Percentiles rank a stretch among this genome's conserved stretches.
Conservation (phyloP, 2,329 filamentous ascomycete genomes). For the Xylaria sp. region DNA sequence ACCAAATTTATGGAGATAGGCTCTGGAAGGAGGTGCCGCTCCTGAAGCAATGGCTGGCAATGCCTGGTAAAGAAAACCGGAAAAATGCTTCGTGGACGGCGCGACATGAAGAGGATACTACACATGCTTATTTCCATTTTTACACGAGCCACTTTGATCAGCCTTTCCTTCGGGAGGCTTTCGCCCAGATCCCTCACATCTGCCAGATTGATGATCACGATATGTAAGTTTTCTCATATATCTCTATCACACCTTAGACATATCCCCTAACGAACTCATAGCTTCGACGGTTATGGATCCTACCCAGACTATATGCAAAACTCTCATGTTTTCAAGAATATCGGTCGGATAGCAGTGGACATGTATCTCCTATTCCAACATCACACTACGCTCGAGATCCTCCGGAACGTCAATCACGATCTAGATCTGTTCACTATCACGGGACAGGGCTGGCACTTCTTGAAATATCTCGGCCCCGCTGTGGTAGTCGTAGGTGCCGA, state of each 20-base stretch:
- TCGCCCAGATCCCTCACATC: conserved; percentile 95
- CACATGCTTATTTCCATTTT: conserved; percentile 97
- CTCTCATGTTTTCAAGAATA: conserved; percentile 97
- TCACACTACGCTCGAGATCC: conserved; percentile 91
- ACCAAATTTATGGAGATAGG: conserved; percentile 94
- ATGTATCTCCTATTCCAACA: conserved; percentile 99
- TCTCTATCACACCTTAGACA: neutral
- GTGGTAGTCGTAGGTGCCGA: conserved; percentile 90
- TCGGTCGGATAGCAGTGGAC: conserved; percentile 91
- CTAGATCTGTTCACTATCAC: conserved; percentile 95
- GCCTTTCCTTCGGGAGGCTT: conserved; percentile 90
- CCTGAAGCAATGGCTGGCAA: conserved; percentile 92
- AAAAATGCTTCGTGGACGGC: conserved; percentile 93
- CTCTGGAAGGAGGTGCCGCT: conserved; percentile 96
- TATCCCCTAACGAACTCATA: conserved; percentile 45
- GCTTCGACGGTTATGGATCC: conserved; percentile 95
- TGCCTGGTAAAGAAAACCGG: conserved; percentile 89
- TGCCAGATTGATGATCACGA: conserved; percentile 96
- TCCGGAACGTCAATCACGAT: conserved; percentile 87
- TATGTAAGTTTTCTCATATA: conserved; percentile 70
- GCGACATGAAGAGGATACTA: conserved; percentile 92
- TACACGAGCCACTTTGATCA: conserved; percentile 99
- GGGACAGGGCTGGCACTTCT: conserved; percentile 97
- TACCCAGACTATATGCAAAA: conserved; percentile 99
- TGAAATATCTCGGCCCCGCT: conserved; percentile 93